phyloP scores from a whole-genome alignment of 2,329 filamentous ascomycete species.

The Podosphaera xanthii region DNA sequence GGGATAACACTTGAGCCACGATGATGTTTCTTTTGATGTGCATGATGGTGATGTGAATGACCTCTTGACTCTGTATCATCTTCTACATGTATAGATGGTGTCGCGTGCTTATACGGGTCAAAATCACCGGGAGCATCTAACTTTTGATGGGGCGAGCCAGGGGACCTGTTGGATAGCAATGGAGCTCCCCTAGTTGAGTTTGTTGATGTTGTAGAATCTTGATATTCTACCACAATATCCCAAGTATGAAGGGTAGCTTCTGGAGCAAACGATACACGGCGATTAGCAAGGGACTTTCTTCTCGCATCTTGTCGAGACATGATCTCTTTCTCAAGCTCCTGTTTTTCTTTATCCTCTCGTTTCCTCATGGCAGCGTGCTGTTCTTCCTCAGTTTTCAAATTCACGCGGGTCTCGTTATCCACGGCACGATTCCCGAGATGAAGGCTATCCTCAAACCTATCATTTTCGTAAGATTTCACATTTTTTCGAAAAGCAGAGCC shows the following conservation, averaged over 20 bases:
- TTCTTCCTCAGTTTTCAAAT: constrained; percentile 45
- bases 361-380: constrained; percentile 47
- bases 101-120: constrained; percentile 32
- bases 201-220: constrained; percentile 62
- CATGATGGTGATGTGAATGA: constrained; percentile 39
- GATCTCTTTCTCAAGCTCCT: constrained; percentile 35
- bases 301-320: constrained; percentile 63
- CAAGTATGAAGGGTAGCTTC: constrained; percentile 95
- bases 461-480: constrained; percentile 15
- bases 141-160: constrained; percentile 8
- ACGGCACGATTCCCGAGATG: constrained; percentile 19
- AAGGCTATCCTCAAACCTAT: constrained; percentile 25
- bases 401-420: constrained; percentile 27
- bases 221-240: constrained; percentile 69
- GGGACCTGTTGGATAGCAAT: constrained; percentile 17
- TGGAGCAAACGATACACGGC: constrained; percentile 87
- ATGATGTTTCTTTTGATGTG: constrained; percentile 37
- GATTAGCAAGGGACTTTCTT: constrained; percentile 77
- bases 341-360: constrained; percentile 41
- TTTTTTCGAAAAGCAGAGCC: constrained; percentile 11
- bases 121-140: constrained; percentile 18
- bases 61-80: constrained; percentile 33
- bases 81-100: constrained; percentile 37
- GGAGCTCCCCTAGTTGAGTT: constrained; percentile 55
- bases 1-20: constrained; percentile 44